Base-by-base conservation (phyloP, 73 alveolate genomes). In the Effrenium voratum region DNA sequence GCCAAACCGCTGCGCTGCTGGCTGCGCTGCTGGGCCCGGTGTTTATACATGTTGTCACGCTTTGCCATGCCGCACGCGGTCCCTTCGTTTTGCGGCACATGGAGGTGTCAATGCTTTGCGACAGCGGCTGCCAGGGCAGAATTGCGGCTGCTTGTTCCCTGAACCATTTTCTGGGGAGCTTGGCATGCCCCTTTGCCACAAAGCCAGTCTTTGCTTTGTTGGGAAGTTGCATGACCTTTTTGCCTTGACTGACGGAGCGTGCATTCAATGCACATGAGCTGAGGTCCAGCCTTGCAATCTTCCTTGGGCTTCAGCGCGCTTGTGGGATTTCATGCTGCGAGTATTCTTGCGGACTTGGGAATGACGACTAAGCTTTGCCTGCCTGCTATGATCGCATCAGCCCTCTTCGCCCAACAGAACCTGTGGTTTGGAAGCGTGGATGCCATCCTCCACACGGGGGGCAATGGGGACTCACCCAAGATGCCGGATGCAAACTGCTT, bases 241-340 rank as follows among this genome's bases (percentile, higher is more conserved):
- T 38, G 60, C 19, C 38, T 32, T 30, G 19, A 43, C 86, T 24
- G 38, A 15, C 43, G 60, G 38, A 4, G 5, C 16, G 43, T 41
- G 16, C 55, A 41, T 76, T 52, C 26, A 12, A 12, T 8, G 63
- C 63, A n/a, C 40, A 3, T 16, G 40, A 5, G 49, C 92, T 49
- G 49, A 82, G 92, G 92, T 82, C 92, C 92, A 49, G 92, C 73
- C 34, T 34, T 82, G 32, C 75, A 49, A 82, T 47, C 52, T 34
- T 72, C 50, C 6, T 46, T 79, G 32, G 92, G 92, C 52, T 3
- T 34, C 92, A 82, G 38, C 24, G 72, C 73, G 1, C 34, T 19
- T 36, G 46, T 30, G 92, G n/a, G 28, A n/a, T 49, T 82, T 30
- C 49, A 15, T 41, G 46, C 15, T 15, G 92, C 92, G 47, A 82